A percentile compares a stretch with the other conserved stretches of the same genome.
Conservation (phyloP, 2,329 filamentous ascomycete species). For the Neonectria ditissima region DNA sequence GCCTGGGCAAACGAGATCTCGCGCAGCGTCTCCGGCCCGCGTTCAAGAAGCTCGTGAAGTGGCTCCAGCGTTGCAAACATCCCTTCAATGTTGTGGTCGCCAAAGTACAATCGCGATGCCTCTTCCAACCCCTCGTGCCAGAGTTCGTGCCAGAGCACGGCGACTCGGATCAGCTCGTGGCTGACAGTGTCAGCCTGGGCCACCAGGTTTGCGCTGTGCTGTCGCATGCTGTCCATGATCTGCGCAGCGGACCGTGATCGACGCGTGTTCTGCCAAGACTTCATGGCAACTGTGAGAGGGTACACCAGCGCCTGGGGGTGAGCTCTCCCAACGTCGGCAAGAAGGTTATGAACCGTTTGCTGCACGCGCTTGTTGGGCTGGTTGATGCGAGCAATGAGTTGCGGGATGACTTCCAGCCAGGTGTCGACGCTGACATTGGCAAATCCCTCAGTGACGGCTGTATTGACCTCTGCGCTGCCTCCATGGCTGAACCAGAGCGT, state of each 20-base stretch:
- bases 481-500: slow-evolving; percentile 98
- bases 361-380: slow-evolving; percentile 92
- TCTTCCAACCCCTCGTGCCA: slow-evolving; percentile 99
- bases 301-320: slow-evolving; percentile 98
- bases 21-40: slow-evolving; percentile 89
- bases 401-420: slow-evolving; percentile 98
- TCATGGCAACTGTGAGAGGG: slow-evolving; percentile 97
- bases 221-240: slow-evolving; percentile 98
- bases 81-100: slow-evolving; percentile 95
- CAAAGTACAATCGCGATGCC: slow-evolving; percentile 95
- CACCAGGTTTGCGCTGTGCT: slow-evolving; percentile 91
- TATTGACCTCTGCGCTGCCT: slow-evolving; percentile 86
- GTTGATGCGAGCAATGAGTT: slow-evolving; percentile 97
- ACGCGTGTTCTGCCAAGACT: slow-evolving; percentile 84
- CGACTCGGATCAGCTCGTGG: slow-evolving; percentile 95
- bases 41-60: slow-evolving; percentile 90
- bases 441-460: slow-evolving; percentile 90
- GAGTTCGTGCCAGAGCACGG: slow-evolving; percentile 97
- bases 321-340: slow-evolving; percentile 91
- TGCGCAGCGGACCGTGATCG: slow-evolving; percentile 88
- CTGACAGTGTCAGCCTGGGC: slow-evolving; percentile 96
- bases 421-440: slow-evolving; percentile 94
- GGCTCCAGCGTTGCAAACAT: slow-evolving; percentile 95
- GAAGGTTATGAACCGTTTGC: slow-evolving; percentile 88
- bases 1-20: slow-evolving; percentile 98